Evolutionary conservation across 805 yeast genomes (phyloP), one percentile per base, ranked within the genome.

Genomic region (Starmerella floris): DNA sequence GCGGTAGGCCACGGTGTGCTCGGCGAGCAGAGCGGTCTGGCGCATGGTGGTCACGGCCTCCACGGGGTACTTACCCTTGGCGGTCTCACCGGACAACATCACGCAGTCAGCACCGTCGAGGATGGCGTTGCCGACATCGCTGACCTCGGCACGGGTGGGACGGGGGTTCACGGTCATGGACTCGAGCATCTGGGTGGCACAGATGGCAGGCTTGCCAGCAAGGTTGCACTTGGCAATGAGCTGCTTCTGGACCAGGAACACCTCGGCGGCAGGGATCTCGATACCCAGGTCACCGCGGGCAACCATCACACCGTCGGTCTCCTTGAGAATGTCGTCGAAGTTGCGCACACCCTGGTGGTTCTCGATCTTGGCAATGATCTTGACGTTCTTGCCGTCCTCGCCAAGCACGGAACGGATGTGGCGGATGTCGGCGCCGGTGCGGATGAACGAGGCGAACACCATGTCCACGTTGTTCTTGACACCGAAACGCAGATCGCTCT

Each of bases 61-160:
- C 51, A 79, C 67, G 65, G 98, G 98, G 74, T 91, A 91, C 75
- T 78, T 77, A 74, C 98, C 98, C 79, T 91, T 91, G 62, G 98
- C 98, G 59, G 98, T 91, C 74, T 91, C 98, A 66, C 98, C 98
- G 45, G 94, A 82, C 65, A 91, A 77, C 98, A 91, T 91, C 64
- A 91, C 97, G 82, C 98, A 91, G 73, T 91, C 98, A 61, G 97
- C 96, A 70, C 98, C 98, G 63, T 91, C 98, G 64, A 91, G 76
- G 55, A 91, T 83, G 58, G 98, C 98, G 69, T 91, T 91, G 71
- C 98, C 98, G 52, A 91, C 98, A 67, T 91, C 98, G 44, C 94
- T 80, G 49, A 91, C 98, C 73, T 91, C 98, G 56, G 98, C 98
- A 73, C 98, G 83, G 65, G 98, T 91, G 69, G 98, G 98, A 70